Percentiles rank a stretch among this genome's conserved stretches.
Conservation (phyloP, 176 grass and related monocot genomes). For the Bonia amplexicaulis region DNA sequence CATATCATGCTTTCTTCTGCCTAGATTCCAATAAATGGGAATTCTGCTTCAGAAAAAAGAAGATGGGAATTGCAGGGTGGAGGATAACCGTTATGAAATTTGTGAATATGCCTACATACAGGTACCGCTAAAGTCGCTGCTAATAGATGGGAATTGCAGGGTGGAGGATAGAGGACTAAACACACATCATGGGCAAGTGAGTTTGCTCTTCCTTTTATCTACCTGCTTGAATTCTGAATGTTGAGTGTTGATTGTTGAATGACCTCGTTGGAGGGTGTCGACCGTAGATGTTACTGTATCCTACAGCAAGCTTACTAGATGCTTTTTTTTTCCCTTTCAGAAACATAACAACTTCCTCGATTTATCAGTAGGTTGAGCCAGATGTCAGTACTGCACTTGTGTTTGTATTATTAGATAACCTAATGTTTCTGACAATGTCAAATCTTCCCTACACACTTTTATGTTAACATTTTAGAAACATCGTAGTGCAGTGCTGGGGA, state of each 20-base stretch:
- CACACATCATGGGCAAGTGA: conserved; percentile 87
- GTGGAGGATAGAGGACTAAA: conserved; percentile 91
- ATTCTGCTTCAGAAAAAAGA: too few species aligned
- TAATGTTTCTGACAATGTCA: not conserved
- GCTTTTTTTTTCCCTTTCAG: not conserved
- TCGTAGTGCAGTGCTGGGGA: not conserved
- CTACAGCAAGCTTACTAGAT: not conserved
- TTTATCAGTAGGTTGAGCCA: not conserved
- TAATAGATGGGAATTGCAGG: conserved; percentile 90
- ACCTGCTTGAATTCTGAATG: not conserved
- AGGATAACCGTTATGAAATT: not conserved
- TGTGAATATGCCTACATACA: not conserved
- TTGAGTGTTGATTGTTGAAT: not conserved
- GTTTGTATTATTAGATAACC: not conserved
- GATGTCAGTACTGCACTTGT: not conserved
- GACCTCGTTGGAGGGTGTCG: not conserved
- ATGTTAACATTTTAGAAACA: not conserved
- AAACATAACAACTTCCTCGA: not conserved
- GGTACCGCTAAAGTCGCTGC: conserved; percentile 62
- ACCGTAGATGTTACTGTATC: not conserved
- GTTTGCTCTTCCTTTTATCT: not conserved
- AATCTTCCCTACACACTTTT: not conserved
- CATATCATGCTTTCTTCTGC: not conserved
- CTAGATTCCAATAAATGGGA: not conserved
- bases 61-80: too few species aligned